Evolutionary conservation across 169 alveolate species (phyloP).

Genomic region (Ichthyophthirius multifiliis): DNA sequence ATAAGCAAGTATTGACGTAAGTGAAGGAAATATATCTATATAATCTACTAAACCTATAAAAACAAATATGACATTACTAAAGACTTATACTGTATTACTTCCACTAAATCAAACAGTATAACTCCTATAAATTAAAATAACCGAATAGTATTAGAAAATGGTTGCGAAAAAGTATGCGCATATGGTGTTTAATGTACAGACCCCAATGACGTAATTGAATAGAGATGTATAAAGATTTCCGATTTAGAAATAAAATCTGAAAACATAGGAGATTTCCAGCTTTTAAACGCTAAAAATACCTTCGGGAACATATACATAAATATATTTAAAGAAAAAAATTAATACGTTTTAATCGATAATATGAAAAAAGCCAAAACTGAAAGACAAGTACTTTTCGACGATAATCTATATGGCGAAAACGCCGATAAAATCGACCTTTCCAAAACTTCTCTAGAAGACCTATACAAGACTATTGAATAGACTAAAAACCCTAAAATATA

Average conservation of each 20-base stretch:
- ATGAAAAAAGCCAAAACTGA: no score
- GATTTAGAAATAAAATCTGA: no score
- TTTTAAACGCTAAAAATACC: neutral
- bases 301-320: constrained; percentile 33
- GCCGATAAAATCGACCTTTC: constrained; percentile 7
- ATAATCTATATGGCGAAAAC: neutral
- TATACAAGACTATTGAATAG: constrained; percentile 7
- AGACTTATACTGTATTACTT: neutral
- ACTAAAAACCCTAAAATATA: constrained; percentile 28
- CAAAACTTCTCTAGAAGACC: neutral
- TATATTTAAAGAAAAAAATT: neutral
- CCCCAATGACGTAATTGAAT: neutral
- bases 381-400: neutral
- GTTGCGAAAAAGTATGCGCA: neutral
- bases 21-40: neutral
- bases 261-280: neutral
- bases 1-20: neutral
- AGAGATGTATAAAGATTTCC: neutral
- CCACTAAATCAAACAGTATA: neutral
- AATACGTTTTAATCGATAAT: no score
- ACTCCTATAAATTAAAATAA: neutral
- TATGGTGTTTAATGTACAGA: neutral
- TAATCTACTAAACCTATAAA: neutral
- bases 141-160: neutral
- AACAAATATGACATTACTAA: neutral